phyloP scores from a whole-genome alignment of 345 rosid species.

The Sisymbrium irio region DNA sequence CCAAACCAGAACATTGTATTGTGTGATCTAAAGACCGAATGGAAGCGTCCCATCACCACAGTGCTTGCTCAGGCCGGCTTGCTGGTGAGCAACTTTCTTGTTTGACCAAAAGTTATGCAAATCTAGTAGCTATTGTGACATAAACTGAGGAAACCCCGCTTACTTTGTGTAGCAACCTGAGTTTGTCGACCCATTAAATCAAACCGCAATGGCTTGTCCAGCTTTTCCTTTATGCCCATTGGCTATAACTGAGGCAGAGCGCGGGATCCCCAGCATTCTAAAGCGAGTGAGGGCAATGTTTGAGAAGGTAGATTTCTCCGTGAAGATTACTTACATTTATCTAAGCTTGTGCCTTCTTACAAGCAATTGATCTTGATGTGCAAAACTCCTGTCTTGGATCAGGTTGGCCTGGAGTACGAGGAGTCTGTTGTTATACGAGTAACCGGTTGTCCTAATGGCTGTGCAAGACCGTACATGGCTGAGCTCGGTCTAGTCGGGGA shows the following conservation, averaged over 20 bases:
- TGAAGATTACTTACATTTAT: neutral
- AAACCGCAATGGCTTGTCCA: conserved; percentile 99
- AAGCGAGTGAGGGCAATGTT: conserved; percentile 88
- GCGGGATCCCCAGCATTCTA: conserved; percentile 87
- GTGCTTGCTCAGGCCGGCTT: conserved; percentile 92
- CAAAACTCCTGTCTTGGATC: conserved; percentile 15
- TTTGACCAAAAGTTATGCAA: neutral
- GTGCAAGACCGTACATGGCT: conserved; percentile 99
- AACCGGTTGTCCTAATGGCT: conserved; percentile 98
- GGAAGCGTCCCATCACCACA: conserved; percentile 82
- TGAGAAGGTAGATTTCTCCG: conserved; percentile 60
- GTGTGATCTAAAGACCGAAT: conserved; percentile 74
- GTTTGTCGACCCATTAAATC: conserved; percentile 81
- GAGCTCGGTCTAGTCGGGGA: conserved; percentile 98
- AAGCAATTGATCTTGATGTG: conserved; percentile 6
- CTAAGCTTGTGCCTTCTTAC: neutral
- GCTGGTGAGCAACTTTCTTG: conserved; percentile 51
- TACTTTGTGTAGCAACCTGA: conserved; percentile 62
- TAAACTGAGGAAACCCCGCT: neutral
- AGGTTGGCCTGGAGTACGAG: conserved; percentile 88
- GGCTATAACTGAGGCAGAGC: conserved; percentile 97
- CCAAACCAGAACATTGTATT: conserved; percentile 89
- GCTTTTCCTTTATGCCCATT: conserved; percentile 94
- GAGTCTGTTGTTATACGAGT: conserved; percentile 89
- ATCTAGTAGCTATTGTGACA: conserved; percentile 5